Evolutionary conservation across 164 flowering plant genomes (phyloP), one percentile per base, ranked within the genome.

Genomic region (Annona cherimola): DNA sequence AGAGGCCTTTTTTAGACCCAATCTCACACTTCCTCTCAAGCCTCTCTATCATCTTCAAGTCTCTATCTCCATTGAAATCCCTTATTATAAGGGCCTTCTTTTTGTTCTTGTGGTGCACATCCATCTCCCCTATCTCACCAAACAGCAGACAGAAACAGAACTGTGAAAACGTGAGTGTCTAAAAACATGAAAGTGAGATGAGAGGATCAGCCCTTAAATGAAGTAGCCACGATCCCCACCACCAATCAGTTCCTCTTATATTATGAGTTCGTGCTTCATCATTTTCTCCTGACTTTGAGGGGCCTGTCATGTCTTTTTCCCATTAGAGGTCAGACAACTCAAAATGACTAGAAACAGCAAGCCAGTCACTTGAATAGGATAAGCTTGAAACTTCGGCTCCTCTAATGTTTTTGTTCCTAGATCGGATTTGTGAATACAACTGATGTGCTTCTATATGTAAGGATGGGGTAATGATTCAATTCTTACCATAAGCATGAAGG

Each of bases 11-110:
- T 72, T 73, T 75, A 69, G 82, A 75, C 72, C 81, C 84, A 66
- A 65, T 75, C 62, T 80, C 84, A 72, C 87, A 86, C 14, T 72
- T 69, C 76, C 71, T 83, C 81, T 86, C 89, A 39, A 86, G 82
- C 76, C 75, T 83, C 81, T 80, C 84, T 71, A 86, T 86, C 69
- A 71, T 73, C 75, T 83, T 77, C n/a, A 71, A 14, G 68, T 86
- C 89, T 74, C 73, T 82, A 8, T 78, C 81, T 76, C 81, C 87
- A 61, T 80, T 74, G 76, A 75, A 84, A 75, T 83, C 87, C 75
- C 89, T 84, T 40, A 86, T 76, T 42, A 71, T 69, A 50, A 86
- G 11, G 57, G 14, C 67, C 63, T 60, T 79, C 60, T 61, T 74
- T 26, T 26, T 26, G 68, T 77, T 76, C 12, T 46, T 67, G 35